Evolutionary conservation across 2,329 filamentous ascomycete genomes (phyloP), one percentile per base, ranked within the genome.

Genomic region (Phialemonium atrogriseum): DNA sequence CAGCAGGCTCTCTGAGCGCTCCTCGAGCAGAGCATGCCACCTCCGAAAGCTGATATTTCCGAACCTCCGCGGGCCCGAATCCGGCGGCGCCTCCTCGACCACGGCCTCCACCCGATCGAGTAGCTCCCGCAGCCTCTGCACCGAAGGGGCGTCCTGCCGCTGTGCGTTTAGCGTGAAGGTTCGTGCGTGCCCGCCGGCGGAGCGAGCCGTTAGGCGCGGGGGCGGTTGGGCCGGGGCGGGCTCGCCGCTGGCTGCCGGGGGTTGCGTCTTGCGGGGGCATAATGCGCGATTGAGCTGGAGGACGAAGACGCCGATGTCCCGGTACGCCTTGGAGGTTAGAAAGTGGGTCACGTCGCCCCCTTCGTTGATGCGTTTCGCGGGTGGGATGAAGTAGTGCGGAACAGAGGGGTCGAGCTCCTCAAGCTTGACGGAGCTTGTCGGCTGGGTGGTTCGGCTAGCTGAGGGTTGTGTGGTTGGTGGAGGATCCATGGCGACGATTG

Each of bases 11-110:
- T 70, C 57, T 2, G 73, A 58, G 11, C 71, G 65, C 33, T 73
- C 68, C 43, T 80, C 76, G 10, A 91, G 64, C 18, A 87, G 58
- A 28, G 71, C 62, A 53, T 81, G 73, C 89, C 91, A 98, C 43
- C 68, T 84, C 18, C 88, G 72, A 56, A 94, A 98, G 48, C 84
- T 89, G 27, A 84, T 66, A 53, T 98, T 98, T 20, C 91, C 91
- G 52, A 96, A 98, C 40, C 91, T 72, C 32, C 89, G 70, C 12
- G 89, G 88, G 10, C 88, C 88, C 6, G 77, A 75, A 47, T 93
- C 83, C 1, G 89, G 89, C 2, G 88, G 89, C 1, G 78, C 83
- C 49, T 88, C 77, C 11, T 81, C 73, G 30, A 94, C 74, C 30
- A 93, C 69, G 7, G 59, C 59, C 31, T 75, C 72, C 10, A 93